A percentile compares a stretch with the other conserved stretches of the same genome.
phyloP scores from a whole-genome alignment of 108 stramenopile genomes.

The Nitzschia inconspicua region DNA sequence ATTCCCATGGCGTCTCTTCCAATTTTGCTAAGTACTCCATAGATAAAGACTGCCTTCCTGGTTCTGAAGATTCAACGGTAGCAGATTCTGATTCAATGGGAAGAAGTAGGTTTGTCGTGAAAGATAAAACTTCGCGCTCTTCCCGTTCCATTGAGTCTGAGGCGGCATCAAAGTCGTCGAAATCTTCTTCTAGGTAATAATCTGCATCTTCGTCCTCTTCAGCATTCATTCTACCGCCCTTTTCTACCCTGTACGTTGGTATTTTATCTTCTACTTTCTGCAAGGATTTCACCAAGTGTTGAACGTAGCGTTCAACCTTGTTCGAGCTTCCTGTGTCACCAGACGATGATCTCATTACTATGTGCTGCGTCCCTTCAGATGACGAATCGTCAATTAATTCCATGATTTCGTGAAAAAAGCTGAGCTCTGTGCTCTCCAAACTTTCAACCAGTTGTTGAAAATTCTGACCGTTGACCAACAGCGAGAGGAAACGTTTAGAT shows the following conservation, averaged over 20 bases:
- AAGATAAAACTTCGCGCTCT: constrained; percentile 36
- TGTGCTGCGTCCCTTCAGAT: constrained; percentile 1
- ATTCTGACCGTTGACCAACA: constrained; percentile 79
- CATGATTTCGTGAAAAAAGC: constrained; percentile 85
- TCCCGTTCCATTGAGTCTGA: constrained; percentile 24
- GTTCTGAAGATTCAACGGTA: not conserved
- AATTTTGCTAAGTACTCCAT: constrained; percentile 64
- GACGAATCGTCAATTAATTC: constrained; percentile 26
- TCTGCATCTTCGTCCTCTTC: constrained; percentile 41
- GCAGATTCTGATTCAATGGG: constrained; percentile 25
- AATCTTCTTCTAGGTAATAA: constrained; percentile 22
- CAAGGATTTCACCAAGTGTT: constrained; percentile 47
- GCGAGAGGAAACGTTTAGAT: constrained; percentile 76
- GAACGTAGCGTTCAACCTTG: constrained; percentile 38
- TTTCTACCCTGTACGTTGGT: constrained; percentile 67
- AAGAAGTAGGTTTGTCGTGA: constrained; percentile 40
- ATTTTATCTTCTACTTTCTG: constrained; percentile 76
- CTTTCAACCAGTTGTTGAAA: constrained; percentile 78
- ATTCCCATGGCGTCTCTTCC: constrained; percentile 76
- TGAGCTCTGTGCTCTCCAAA: constrained; percentile 47
- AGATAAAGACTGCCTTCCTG: constrained; percentile 8
- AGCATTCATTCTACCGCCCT: constrained; percentile 8
- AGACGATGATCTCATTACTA: constrained; percentile 2
- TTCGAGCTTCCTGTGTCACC: constrained; percentile 11
- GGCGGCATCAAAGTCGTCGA: constrained; percentile 14